Base-by-base conservation (phyloP, 2,329 filamentous ascomycete genomes). In the Nemania sp. region DNA sequence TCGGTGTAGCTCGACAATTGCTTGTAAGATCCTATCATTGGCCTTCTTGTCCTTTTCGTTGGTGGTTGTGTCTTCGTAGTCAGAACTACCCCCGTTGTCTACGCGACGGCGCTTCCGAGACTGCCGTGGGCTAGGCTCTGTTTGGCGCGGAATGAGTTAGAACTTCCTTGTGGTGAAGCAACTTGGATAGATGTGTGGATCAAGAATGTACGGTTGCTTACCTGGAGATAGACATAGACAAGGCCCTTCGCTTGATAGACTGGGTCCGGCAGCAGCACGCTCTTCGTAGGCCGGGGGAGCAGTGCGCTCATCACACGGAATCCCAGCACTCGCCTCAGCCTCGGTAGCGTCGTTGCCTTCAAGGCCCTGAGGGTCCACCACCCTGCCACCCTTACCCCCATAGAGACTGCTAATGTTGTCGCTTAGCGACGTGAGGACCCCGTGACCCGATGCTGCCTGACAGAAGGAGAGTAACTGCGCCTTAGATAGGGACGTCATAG, bases 311-410 rank as follows among this genome's bases (percentile, higher is more conserved):
- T 53, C 11, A 26, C 13, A 41, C 38, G 24, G 13, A 20, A 32
- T 10, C 8, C 3, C 51, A 10, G 5, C 24, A 0, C 35, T 53
- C 10, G 35, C 20, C 18, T 10, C 24, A 5, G 1, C n/a, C 29
- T 45, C 27, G 29, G 32, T 15, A 13, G n/a, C 6, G 8, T 57
- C 32, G 45, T 64, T 24, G 11, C 45, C 60, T 5, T 55, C 22
- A 53, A 51, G 2, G 8, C 8, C 20, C 45, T 29, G 15, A 53
- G 35, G 41, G 10, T 68, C 52, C 38, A 64, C 51, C 11, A 64
- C 60, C 55, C 38, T 67, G 32, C 65, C 60, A 7, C 65, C 61
- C 29, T 52, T 64, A 32, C 65, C 65, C 41, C 65, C 65, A 47
- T 67, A 67, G 7, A 67, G 60, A 52, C 55, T 67, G 5, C 7